Base-by-base conservation (phyloP, 2,329 filamentous ascomycete species). In the Pseudogymnoascus sp. region DNA sequence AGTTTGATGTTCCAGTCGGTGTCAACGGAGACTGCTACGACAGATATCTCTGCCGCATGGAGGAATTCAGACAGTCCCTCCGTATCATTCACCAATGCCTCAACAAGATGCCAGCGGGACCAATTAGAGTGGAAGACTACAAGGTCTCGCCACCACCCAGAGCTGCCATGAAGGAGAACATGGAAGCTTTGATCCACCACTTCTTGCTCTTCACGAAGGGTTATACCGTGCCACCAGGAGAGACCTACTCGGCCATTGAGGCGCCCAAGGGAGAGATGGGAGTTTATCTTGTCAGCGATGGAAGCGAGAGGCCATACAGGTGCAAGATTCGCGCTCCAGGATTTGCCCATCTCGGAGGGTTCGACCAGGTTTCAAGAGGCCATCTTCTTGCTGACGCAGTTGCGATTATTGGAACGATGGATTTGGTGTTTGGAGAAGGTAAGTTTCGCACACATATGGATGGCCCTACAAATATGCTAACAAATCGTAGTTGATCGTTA, bases 191-290 rank as follows among this genome's bases (percentile, higher is more conserved):
- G 45, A 99, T 99, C 75, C 95, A 99, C 81, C 95, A 99, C 82
- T 99, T 99, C 84, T 80, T 99, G 68, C 87, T 99, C 61, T 99
- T 93, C 82, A 97, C 93, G 77, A 99, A 99, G 85, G 95, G 95
- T 64, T 99, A 99, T 78, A 85, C 91, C 49, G 95, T 99, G 3
- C 95, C 95, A 45, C 95, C 96, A 6, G 96, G 95, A 66, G 95
- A 99, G 83, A 99, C 95, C 5, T 99, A 99, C 83, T 93, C 89
- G 55, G 93, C 89, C 66, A 99, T 99, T 68, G 95, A 99, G 82
- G 95, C 96, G n/a, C 95, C 95, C 65, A 99, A 99, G 88, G 95
- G 95, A 71, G 95, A 99, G 81, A 99, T 99, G 95, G 95, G 89
- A 75, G 95, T 99, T 49, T 99, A 89, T 75, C 80, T 99, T 60